Evolutionary conservation across 2,329 filamentous ascomycete genomes (phyloP), one percentile per base, ranked within the genome.

Genomic region (Dendryphion nanum): DNA sequence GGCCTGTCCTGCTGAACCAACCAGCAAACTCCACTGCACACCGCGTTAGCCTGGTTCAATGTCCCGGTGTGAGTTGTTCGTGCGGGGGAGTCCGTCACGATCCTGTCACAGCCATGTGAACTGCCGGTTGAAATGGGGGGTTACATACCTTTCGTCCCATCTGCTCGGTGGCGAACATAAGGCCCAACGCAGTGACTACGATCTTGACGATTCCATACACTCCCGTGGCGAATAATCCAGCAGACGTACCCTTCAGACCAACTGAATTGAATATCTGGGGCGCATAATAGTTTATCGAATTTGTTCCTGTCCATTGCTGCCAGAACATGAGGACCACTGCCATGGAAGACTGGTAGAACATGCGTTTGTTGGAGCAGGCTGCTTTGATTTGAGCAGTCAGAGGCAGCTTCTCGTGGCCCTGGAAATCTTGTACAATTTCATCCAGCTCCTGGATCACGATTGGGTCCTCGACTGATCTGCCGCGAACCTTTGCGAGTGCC

Each of bases 121-220:
- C n/a, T n/a, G n/a, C n/a, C n/a, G n/a, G n/a, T n/a, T n/a, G n/a
- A n/a, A n/a, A n/a, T n/a, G n/a, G n/a, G n/a, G n/a, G n/a, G n/a
- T n/a, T 8, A 50, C 52, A 31, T 47, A 59, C 57, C 50, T 71
- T 73, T 15, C 70, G 60, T 3, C 70, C 70, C 17, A 71, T 48
- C 35, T 71, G 69, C 44, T 72, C 70, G 3, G 69, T 71, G 17
- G 68, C 68, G 15, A 70, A 59, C 58, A 69, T 66, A n/a, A 73
- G 53, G 6, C 66, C 68, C 37, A 71, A 50, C 3, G 64, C 61
- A 2, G 69, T 72, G 14, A 68, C 57, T 14, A 69, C 64, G 8
- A 72, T 69, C 48, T 72, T 72, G 14, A 73, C 69, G 12, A 71
- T 66, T 6, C 70, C 70, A 42, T 72, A 72, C n/a, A 72, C 63